These are phyloP conservation scores for Voacanga thouarsii DNA, from an alignment of 257 asterid genomes.

Conservation along the genomic window DNA sequence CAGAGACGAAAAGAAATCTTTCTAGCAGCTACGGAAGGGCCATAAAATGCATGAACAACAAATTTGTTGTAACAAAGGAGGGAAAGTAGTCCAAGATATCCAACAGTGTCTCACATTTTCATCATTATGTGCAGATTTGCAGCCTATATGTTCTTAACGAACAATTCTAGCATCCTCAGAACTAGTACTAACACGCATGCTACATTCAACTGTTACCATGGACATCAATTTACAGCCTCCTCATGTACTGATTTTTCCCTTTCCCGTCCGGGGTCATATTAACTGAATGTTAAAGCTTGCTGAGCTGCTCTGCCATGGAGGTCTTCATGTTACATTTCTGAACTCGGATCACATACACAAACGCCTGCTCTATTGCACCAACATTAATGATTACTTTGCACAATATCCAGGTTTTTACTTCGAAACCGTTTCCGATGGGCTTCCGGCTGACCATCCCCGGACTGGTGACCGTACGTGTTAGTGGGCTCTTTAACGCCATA, in stretches of 20 bases:
- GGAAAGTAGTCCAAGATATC: background rate
- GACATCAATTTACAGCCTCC: conserved; percentile 1
- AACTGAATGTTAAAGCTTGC: conserved; percentile 34
- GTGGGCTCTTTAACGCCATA: conserved; percentile 20
- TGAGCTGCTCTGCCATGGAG: conserved; percentile 24
- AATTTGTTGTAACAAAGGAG: too few relatives aligned
- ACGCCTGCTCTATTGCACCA: conserved; percentile 16
- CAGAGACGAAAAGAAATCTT: background rate
- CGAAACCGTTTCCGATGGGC: conserved; percentile 23
- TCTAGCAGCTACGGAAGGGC: background rate
- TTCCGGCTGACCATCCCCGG: conserved; percentile 28
- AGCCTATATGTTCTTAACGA: background rate
- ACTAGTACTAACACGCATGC: background rate
- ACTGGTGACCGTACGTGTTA: conserved; percentile 13
- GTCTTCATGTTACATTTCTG: conserved; percentile 27
- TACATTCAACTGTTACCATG: background rate
- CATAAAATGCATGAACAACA: background rate
- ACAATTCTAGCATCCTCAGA: background rate
- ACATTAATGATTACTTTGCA: conserved; percentile 15
- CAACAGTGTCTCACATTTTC: too few relatives aligned
- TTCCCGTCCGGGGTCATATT: conserved; percentile 32
- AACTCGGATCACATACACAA: conserved; percentile 18
- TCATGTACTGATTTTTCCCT: conserved; percentile 28
- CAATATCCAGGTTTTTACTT: conserved; percentile 19
- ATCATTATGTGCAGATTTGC: background rate